These are phyloP conservation scores for Anaeromyces robustus DNA, from an alignment of 192 early-diverging fungal genomes.

Conservation along the genomic window DNA sequence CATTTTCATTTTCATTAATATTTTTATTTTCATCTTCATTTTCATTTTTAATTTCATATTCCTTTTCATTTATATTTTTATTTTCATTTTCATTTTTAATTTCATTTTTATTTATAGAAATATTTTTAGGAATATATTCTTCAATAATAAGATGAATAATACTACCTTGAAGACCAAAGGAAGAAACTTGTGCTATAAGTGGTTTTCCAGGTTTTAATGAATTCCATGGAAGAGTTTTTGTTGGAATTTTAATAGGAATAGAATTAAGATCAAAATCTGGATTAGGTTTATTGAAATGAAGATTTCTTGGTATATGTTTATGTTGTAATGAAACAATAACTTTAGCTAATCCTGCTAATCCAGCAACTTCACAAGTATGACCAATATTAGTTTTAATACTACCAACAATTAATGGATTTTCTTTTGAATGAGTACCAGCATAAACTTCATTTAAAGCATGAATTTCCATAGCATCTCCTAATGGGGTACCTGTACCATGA, in stretches of 20 bases:
- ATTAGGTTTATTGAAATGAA: conserved; percentile 9
- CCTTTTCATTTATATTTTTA: no score
- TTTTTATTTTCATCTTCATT: no score
- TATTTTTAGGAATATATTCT: no score
- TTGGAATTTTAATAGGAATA: conserved; percentile 9
- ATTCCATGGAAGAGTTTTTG: conserved; percentile 3
- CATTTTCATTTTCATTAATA: no score
- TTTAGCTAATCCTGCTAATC: conserved; percentile 9
- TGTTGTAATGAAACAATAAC: conserved; percentile 10
- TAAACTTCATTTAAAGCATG: background rate
- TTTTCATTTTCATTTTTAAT: no score
- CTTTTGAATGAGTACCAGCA: background rate
- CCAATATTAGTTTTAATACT: no score
- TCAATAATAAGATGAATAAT: conserved; percentile 12
- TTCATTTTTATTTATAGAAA: no score
- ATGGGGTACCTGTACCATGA: conserved; percentile 5
- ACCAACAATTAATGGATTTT: conserved; percentile 1
- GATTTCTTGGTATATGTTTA: conserved; percentile 6
- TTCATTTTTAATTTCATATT: no score
- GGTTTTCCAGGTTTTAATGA: background rate
- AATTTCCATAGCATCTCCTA: conserved; percentile 3
- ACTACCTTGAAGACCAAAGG: conserved; percentile 13
- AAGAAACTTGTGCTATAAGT: conserved; percentile 7
- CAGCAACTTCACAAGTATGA: conserved; percentile 1
- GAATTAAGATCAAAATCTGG: conserved; percentile 8